These are phyloP conservation scores for Iberis amara DNA, from an alignment of 441 rosid genomes.

Conservation along the genomic window DNA sequence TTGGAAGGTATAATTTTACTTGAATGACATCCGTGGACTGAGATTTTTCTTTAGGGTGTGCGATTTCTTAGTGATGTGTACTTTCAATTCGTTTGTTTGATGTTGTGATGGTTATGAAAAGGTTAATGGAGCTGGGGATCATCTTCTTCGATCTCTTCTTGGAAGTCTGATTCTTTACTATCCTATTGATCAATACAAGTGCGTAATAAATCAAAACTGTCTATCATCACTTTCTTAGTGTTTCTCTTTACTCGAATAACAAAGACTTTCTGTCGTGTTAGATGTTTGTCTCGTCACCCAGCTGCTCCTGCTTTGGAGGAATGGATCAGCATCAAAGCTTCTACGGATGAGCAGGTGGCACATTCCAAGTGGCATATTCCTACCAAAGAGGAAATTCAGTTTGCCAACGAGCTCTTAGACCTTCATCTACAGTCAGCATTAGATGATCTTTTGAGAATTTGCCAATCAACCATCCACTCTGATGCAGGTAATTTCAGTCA, in stretches of 20 bases:
- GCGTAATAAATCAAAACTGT: conserved; percentile 26
- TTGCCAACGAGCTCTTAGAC: conserved; percentile 90
- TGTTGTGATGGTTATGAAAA: conserved; percentile 26
- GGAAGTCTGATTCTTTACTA: conserved; percentile 89
- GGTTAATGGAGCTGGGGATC: conserved; percentile 98
- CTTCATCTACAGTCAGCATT: conserved; percentile 89
- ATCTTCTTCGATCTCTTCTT: conserved; percentile 85
- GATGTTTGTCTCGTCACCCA: conserved; percentile 80
- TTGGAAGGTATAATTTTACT: conserved; percentile 74
- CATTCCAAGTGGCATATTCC: conserved; percentile 94
- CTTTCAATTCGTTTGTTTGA: conserved; percentile 12
- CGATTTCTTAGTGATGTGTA: conserved; percentile 17
- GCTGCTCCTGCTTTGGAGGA: conserved; percentile 75
- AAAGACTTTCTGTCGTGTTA: conserved; percentile 34
- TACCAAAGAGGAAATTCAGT: conserved; percentile 74
- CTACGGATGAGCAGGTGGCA: conserved; percentile 41
- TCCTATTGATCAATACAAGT: conserved; percentile 93
- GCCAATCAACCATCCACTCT: conserved; percentile 71
- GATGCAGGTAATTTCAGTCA: conserved; percentile 60
- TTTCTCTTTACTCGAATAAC: conserved; percentile 18
- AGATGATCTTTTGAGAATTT: conserved; percentile 79
- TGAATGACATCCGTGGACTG: conserved; percentile 10
- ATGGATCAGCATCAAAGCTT: conserved; percentile 94
- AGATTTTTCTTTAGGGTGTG: conserved; percentile 11
- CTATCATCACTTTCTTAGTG: conserved; percentile 13